Evolutionary conservation across 2,329 filamentous ascomycete species (phyloP), one percentile per base, ranked within the genome.

Genomic region (Claviceps sp.): DNA sequence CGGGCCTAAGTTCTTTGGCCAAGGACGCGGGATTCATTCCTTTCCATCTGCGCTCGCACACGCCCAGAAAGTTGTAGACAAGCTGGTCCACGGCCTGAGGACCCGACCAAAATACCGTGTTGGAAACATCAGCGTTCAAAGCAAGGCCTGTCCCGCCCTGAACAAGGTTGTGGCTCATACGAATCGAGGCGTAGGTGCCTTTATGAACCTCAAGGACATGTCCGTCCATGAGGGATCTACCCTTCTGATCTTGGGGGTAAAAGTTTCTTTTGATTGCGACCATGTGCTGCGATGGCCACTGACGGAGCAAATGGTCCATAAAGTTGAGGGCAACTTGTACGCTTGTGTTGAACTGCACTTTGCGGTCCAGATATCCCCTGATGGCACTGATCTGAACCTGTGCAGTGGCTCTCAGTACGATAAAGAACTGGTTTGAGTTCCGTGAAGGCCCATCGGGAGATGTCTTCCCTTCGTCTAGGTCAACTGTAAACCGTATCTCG

Each of bases 111-210:
- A 98, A 98, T 13, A 86, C 87, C 0, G 88, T 87, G 63, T 97
- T 95, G 52, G 90, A 85, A 34, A 95, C 85, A 61, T 98, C 91
- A 11, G 95, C 81, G 59, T 96, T 97, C 63, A 98, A 72, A 0
- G 86, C 81, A 5, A 97, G 74, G 8, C 79, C 80, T 26, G 79
- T 76, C 36, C 78, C 75, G 1, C 72, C 68, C 62, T 76, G 62
- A n/a, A 54, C 38, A 16, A 64, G 36, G 54, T 64, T 65, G 65
- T 87, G 76, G 47, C 84, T 85, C 22, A 91, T 77, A 43, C 89
- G 81, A 49, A 96, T 82, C 0, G 90, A 89, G 9, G 89, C 82
- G 60, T 95, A 97, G 4, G 89, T 84, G 34, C 93, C 93, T 64
- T 95, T 95, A 71, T 88, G 83, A 0, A 89, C 88, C 61, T 89